Percentiles rank a stretch among this genome's conserved stretches.
Evolutionary conservation across 176 grass and related monocot genomes (phyloP).

Genomic region (sorghum (Sorghum bicolor)): Sorghum_bicolor_NCBIv3 NC_012870.2:3305001-3305500

Average conservation of each 20-base stretch:
- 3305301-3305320: neutral
- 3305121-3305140: neutral
- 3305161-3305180: neutral
- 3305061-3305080: conserved; percentile 24
- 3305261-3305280: neutral
- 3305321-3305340: conserved; percentile 27
- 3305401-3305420: conserved; percentile 61
- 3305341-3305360: neutral
- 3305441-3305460: conserved; percentile 61
- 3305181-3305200: conserved; percentile 48
- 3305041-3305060: conserved; percentile 18
- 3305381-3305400: conserved; percentile 23
- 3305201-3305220: conserved; percentile 64
- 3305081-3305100: neutral
- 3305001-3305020: conserved; percentile 47
- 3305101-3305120: neutral
- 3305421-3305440: conserved; percentile 36
- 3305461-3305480: conserved; percentile 40
- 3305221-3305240: conserved; percentile 50
- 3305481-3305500: neutral
- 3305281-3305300: conserved; percentile 45
- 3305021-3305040: conserved; percentile 39
- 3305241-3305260: conserved; percentile 44
- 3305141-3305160: neutral
- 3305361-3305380: neutral